Percentiles rank a stretch among this genome's conserved stretches.
Evolutionary conservation across 176 grass and related monocot species (phyloP).

Genomic region (Thinopyrum elongatum): DNA sequence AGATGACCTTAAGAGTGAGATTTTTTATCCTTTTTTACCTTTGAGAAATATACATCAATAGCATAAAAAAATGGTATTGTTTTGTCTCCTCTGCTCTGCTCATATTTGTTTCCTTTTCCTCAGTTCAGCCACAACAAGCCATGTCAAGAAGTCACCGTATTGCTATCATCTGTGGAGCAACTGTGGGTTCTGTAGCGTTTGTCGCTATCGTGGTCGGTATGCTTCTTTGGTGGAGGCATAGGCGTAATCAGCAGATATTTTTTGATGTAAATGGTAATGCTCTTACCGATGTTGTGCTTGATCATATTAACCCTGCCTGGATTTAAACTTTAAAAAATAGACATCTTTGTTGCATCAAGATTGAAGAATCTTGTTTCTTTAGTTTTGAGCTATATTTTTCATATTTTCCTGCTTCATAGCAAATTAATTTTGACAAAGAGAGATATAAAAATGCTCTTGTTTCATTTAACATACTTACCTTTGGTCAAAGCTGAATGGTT

Average conservation of each 20-base stretch:
- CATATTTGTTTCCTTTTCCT: conserved; percentile 40
- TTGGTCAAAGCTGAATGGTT: background rate
- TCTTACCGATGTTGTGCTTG: background rate
- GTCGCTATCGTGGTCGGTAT: conserved; percentile 32
- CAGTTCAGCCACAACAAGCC: conserved; percentile 73
- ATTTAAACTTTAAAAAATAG: background rate
- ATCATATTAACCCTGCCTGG: background rate
- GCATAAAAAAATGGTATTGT: background rate
- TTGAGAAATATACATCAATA: background rate
- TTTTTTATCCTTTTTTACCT: background rate
- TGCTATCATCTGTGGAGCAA: conserved; percentile 71
- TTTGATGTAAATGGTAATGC: conserved; percentile 92
- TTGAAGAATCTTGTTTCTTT: background rate
- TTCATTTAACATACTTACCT: background rate
- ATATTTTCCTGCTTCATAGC: background rate
- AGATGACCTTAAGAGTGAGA: conserved; percentile 78
- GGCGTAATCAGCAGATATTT: conserved; percentile 86
- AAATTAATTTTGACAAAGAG: background rate
- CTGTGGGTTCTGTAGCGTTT: conserved; percentile 59
- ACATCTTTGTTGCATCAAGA: background rate
- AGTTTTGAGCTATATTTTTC: background rate
- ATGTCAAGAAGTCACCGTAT: conserved; percentile 47
- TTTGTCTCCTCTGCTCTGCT: background rate
- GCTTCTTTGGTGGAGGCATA: conserved; percentile 83
- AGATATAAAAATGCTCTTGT: background rate